phyloP scores from a whole-genome alignment of 179 eudicot species.

The Silene coronaria region DNA sequence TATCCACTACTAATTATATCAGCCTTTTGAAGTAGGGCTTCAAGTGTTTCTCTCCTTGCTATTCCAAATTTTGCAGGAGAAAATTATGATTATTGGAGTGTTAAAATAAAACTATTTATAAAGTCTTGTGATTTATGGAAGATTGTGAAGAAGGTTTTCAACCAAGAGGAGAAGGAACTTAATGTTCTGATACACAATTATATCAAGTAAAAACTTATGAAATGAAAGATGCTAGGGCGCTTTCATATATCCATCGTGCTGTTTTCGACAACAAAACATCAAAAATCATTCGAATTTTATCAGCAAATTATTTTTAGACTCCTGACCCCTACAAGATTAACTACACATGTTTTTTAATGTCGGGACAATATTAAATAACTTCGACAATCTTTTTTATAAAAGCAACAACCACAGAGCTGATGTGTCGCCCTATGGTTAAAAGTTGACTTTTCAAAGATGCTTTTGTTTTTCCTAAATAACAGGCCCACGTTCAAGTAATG shows the following conservation, averaged over 20 bases:
- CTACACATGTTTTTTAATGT: too few relatives aligned
- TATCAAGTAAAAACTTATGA: background rate
- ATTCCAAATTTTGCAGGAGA: background rate
- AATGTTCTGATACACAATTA: background rate
- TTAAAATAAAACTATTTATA: constrained; percentile 14
- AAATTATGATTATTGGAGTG: background rate
- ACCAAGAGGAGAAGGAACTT: background rate
- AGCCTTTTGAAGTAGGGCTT: background rate
- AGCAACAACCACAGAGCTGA: too few relatives aligned
- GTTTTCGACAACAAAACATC: background rate
- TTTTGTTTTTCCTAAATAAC: too few relatives aligned
- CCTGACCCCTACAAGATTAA: too few relatives aligned
- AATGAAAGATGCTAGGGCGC: background rate
- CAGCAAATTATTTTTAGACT: too few relatives aligned
- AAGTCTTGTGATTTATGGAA: constrained; percentile 5
- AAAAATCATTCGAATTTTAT: background rate
- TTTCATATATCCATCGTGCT: constrained; percentile 4
- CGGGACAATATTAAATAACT: too few relatives aligned
- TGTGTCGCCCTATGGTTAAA: too few relatives aligned
- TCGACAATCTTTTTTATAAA: too few relatives aligned
- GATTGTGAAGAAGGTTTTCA: background rate
- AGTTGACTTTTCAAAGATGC: too few relatives aligned
- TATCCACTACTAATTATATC: background rate
- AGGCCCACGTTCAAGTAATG: too few relatives aligned
- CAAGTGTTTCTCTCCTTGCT: background rate